Percentiles rank a stretch among this genome's conserved stretches.
Evolutionary conservation across 306 rosid species (phyloP).

Genomic region (Calophaca sinica): DNA sequence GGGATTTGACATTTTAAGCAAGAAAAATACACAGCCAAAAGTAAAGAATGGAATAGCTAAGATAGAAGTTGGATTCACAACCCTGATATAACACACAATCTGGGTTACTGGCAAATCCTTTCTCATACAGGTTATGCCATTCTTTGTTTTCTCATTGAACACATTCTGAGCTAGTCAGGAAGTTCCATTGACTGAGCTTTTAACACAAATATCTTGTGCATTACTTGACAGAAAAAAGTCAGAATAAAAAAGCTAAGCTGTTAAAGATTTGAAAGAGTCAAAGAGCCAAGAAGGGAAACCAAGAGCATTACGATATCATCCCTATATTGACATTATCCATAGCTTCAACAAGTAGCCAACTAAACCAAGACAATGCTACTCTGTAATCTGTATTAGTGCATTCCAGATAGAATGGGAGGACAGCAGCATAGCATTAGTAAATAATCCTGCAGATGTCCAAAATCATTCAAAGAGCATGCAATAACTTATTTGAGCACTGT

Average conservation of each 20-base stretch:
- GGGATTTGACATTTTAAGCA: constrained; percentile 25
- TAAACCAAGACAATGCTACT: constrained; percentile 14
- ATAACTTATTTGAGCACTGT: constrained; percentile 28
- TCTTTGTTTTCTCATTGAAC: constrained; percentile 35
- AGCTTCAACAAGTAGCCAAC: constrained; percentile 23
- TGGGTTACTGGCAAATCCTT: constrained; percentile 27
- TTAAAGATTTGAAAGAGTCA: not conserved
- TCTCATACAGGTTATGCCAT: constrained; percentile 18
- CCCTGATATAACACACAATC: not conserved
- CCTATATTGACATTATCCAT: constrained; percentile 27
- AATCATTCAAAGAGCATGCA: constrained; percentile 39
- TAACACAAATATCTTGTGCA: not conserved
- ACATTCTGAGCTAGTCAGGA: constrained; percentile 28
- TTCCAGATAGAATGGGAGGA: constrained; percentile 28
- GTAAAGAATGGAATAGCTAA: constrained; percentile 14
- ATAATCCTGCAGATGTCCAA: constrained; percentile 6
- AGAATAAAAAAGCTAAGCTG: not conserved
- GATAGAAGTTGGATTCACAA: constrained; percentile 1
- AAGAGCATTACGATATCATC: constrained; percentile 8
- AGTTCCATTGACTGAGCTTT: not conserved
- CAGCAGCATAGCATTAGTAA: constrained; percentile 29
- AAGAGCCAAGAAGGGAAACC: not conserved
- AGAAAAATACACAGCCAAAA: constrained; percentile 15
- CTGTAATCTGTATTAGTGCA: constrained; percentile 12
- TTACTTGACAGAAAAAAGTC: constrained; percentile 6